Evolutionary conservation across 2,329 filamentous ascomycete genomes (phyloP), one percentile per base, ranked within the genome.

Genomic region (Neonectria ditissima): DNA sequence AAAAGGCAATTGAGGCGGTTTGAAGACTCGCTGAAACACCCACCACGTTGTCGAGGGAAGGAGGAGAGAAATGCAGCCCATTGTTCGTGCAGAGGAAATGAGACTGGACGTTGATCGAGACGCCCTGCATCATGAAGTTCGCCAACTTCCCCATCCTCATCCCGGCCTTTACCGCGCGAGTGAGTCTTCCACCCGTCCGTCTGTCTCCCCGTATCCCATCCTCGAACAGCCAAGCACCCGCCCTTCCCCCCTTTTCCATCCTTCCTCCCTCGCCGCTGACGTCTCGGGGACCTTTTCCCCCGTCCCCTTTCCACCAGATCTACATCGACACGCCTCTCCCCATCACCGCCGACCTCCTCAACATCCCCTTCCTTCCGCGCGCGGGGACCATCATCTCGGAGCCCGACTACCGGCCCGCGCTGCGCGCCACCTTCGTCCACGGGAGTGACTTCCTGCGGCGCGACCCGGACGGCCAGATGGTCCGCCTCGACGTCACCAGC

Each of bases 361-460:
- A 79, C 55, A 79, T 75, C 48, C 77, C 74, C 34, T 77, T 78
- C 62, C 30, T 77, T 44, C 64, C 72, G 18, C 62, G 70, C 45
- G 65, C 73, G 13, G 76, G 76, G 51, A 76, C 68, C 59, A 69
- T 82, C 45, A 63, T 72, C 43, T 81, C 80, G 24, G 77, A 80
- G 45, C 73, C 76, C 4, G 55, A 59, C 57, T 81, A 81, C 65
- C 73, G 75, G 6, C 74, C 78, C 53, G 59, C 72, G 26, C 62
- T 82, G 48, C 72, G 79, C 55, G 80, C 79, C 34, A 72, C 71
- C 26, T 79, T 81, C 59, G 59, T 77, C 52, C 78, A 80, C 53
- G 80, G 79, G 22, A 75, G 75, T 51, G 80, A 82, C 68, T 81
- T 76, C 69, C 71, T 82, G 54, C 79, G 77, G 26, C 74, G 74